Evolutionary conservation across 257 asterid species (phyloP).

Genomic region (Solanum pinnatisectum): DNA sequence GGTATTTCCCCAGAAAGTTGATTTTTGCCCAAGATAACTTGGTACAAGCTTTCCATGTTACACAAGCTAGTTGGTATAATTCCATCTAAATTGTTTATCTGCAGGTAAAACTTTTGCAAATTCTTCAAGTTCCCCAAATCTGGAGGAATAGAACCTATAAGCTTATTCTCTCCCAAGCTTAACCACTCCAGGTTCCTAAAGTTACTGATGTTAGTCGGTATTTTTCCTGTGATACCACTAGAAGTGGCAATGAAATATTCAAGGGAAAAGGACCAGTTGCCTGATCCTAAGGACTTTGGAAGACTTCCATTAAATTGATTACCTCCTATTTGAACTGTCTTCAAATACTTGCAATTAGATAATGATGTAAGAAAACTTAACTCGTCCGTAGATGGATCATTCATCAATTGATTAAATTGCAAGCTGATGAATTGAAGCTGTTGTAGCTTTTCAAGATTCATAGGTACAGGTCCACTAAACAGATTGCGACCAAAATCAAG

Average conservation of each 20-base stretch:
- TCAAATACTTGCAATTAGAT: not conserved
- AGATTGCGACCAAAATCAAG: not conserved
- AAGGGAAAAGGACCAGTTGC: constrained; percentile 9
- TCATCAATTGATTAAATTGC: not conserved
- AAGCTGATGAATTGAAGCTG: not conserved
- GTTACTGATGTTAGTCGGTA: constrained; percentile 11
- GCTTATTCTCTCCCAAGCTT: not conserved
- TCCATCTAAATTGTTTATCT: not conserved
- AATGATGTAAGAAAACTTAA: constrained; percentile 5
- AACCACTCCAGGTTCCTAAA: not conserved
- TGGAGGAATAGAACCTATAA: constrained; percentile 6
- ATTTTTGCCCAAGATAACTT: not conserved
- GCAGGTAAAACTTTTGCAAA: not conserved
- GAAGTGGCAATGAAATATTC: not conserved
- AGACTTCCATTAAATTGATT: constrained; percentile 8
- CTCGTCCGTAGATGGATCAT: not conserved
- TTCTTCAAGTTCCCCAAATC: constrained; percentile 3
- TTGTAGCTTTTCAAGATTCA: constrained; percentile 1
- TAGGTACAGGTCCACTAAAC: constrained; percentile 13
- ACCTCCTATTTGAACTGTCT: not conserved
- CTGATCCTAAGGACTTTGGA: constrained; percentile 2
- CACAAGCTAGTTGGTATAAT: constrained; percentile 2
- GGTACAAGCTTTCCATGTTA: not conserved
- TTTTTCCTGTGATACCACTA: constrained; percentile 4
- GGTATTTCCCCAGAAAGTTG: constrained; percentile 10